These are phyloP conservation scores for Ulota crispa DNA, from an alignment of 225 moss, liverwort and hornwort species.

Conservation along the genomic window DNA sequence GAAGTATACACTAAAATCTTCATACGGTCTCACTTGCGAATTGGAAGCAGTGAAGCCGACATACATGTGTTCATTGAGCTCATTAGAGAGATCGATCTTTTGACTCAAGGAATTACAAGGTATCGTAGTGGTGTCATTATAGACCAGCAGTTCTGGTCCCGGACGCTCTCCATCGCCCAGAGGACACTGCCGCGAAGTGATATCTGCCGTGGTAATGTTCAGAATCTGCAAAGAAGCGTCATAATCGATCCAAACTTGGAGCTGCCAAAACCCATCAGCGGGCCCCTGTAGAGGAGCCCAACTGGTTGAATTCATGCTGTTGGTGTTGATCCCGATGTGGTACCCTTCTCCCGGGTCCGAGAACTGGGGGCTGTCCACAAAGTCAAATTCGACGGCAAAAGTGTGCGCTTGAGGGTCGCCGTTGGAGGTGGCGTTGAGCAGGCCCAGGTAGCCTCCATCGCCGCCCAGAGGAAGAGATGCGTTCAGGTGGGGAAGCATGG, in stretches of 20 bases:
- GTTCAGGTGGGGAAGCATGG: neutral
- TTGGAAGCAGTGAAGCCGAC: neutral
- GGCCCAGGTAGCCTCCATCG: neutral
- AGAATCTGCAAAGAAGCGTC: neutral
- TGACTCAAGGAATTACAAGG: neutral
- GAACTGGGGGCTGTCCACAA: neutral
- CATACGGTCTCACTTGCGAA: too few species aligned
- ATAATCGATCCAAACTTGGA: neutral
- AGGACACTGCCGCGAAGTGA: accelerated
- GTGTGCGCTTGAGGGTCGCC: neutral
- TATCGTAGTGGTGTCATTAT: accelerated
- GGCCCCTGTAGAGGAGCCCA: neutral
- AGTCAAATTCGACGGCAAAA: neutral
- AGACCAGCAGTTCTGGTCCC: accelerated
- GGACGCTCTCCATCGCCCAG: neutral
- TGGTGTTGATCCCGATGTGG: conserved; percentile 1
- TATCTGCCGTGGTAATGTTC: neutral
- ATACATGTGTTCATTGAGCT: neutral
- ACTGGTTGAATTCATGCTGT: conserved; percentile 7
- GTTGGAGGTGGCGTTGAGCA: neutral
- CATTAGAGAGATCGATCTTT: neutral
- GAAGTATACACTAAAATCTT: too few species aligned
- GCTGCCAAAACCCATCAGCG: accelerated
- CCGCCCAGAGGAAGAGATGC: accelerated
- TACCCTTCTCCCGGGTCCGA: neutral